Base-by-base conservation (phyloP, 768 basidiomycete species). In the Leccinum truebloodii region DNA sequence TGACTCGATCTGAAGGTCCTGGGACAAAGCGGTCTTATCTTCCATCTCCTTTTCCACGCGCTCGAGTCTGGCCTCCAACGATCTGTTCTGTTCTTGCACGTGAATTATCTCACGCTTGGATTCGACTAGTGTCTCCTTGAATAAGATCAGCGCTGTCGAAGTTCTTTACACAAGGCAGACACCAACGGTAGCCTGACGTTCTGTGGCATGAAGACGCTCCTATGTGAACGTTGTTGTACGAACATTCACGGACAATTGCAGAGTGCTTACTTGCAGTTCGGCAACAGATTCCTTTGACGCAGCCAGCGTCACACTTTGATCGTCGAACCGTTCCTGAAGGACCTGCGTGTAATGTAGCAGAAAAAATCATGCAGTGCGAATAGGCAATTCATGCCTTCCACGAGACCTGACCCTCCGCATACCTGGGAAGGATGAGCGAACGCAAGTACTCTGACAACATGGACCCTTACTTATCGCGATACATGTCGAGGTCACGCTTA, bases 301-400 rank as follows among this genome's bases (percentile, higher is more conserved):
- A 26, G 79, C 77, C 52, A 86, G 70, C 2, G 83, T 82, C 6
- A 82, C 73, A 1, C 78, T 69, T 63, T 87, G 86, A 16, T 84
- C 80, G 13, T 88, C 86, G 55, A 82, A 83, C 26, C 85, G 80
- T 57, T 88, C 85, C 66, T 87, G 82, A 16, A 86, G 73, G 39
- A 78, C 70, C 80, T 84, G 60, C 20, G 50, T 37, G 32, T 2
- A n/a, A 26, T 13, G 3, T 61, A 46, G 32, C 9, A 58, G 58
- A 32, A 20, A 20, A 55, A 20, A 28, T n/a, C 1, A 34, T 10
- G 20, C 6, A 14, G 20, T 8, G 52, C 22, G 20, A n/a, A 46
- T 13, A 49, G 10, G 18, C 18, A 20, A 57, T 7, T 12, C 65
- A 28, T 60, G 66, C 73, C 66, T 74, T 74, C 35, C 67, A 56